Percentiles rank a stretch among this genome's conserved stretches.
phyloP scores from a whole-genome alignment of 306 rosid species.

The Sesbania bispinosa region DNA sequence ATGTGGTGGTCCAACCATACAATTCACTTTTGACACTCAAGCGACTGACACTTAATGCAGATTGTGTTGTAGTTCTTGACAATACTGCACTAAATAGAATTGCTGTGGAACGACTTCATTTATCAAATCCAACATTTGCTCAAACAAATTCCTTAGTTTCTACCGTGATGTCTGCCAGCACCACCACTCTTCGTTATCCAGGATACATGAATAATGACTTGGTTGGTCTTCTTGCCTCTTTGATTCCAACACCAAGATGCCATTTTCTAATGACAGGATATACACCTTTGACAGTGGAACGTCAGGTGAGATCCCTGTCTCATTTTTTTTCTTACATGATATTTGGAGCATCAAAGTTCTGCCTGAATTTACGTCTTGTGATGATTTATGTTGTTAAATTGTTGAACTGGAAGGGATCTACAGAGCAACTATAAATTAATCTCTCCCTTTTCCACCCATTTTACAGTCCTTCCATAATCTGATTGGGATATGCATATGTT shows the following conservation, averaged over 20 bases:
- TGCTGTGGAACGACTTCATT: slow-evolving; percentile 97
- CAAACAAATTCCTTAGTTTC: no score
- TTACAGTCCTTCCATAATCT: no score
- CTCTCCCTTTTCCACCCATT: no score
- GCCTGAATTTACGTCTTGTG: neutral
- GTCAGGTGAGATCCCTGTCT: slow-evolving; percentile 58
- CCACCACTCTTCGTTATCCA: no score
- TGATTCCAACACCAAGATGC: slow-evolving; percentile 98
- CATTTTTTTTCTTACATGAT: neutral
- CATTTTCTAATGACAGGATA: slow-evolving; percentile 99
- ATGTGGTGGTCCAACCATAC: slow-evolving; percentile 98
- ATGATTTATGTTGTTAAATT: slow-evolving; percentile 11
- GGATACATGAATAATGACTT: no score
- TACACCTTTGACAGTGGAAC: slow-evolving; percentile 96
- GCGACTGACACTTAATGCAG: slow-evolving; percentile 90
- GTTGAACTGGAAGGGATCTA: slow-evolving; percentile 17
- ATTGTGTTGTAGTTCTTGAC: no score
- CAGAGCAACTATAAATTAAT: no score
- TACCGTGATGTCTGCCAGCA: no score
- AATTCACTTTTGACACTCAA: slow-evolving; percentile 95
- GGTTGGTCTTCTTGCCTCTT: slow-evolving; percentile 97
- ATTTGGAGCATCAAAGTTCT: neutral
- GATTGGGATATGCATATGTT: no score
- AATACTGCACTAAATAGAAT: slow-evolving; percentile 96
- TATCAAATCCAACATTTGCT: slow-evolving; percentile 90